Percentiles rank a stretch among this genome's conserved stretches.
These are phyloP conservation scores for Dalechampia spathulata DNA, from an alignment of 441 rosid species.

Conservation along the genomic window DNA sequence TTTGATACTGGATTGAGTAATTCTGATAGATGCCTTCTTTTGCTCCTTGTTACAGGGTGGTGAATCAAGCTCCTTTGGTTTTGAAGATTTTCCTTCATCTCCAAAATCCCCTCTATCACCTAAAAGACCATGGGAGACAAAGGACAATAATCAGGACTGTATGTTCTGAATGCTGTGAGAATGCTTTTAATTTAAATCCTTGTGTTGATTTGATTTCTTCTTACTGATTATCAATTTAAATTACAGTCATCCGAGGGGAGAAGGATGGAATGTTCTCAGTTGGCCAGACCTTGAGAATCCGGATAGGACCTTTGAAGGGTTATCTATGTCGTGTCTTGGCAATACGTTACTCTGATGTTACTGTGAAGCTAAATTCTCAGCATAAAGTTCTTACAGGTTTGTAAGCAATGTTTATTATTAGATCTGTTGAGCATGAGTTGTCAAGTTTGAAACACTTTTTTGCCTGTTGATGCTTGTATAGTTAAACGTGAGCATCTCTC, in stretches of 20 bases:
- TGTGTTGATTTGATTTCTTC: not conserved
- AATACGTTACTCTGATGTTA: slow-evolving; percentile 65
- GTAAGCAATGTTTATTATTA: slow-evolving; percentile 12
- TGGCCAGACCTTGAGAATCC: slow-evolving; percentile 90
- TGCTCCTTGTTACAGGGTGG: slow-evolving; percentile 42
- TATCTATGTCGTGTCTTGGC: slow-evolving; percentile 86
- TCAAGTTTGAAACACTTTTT: slow-evolving; percentile 5
- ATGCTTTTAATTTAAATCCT: slow-evolving; percentile 3
- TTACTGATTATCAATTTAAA: slow-evolving; percentile 23
- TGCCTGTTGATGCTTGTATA: slow-evolving; percentile 27
- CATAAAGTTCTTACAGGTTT: slow-evolving; percentile 80
- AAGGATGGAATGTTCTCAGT: slow-evolving; percentile 60
- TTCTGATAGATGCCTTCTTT: slow-evolving; percentile 5
- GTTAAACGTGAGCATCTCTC: slow-evolving; percentile 87
- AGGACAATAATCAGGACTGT: slow-evolving; percentile 53
- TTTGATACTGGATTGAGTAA: slow-evolving; percentile 2
- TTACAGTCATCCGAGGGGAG: slow-evolving; percentile 67
- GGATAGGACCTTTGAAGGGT: slow-evolving; percentile 91
- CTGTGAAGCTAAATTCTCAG: slow-evolving; percentile 87
- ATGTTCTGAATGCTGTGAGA: slow-evolving; percentile 22
- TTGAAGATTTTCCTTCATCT: slow-evolving; percentile 58
- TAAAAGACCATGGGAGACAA: slow-evolving; percentile 63
- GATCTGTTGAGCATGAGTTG: not conserved
- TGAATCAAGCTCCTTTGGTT: slow-evolving; percentile 39
- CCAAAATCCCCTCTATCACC: slow-evolving; percentile 77